Percentiles rank a stretch among this genome's conserved stretches.
phyloP scores from a whole-genome alignment of 1,139 yeast genomes.

The Candida labiduridarum region DNA sequence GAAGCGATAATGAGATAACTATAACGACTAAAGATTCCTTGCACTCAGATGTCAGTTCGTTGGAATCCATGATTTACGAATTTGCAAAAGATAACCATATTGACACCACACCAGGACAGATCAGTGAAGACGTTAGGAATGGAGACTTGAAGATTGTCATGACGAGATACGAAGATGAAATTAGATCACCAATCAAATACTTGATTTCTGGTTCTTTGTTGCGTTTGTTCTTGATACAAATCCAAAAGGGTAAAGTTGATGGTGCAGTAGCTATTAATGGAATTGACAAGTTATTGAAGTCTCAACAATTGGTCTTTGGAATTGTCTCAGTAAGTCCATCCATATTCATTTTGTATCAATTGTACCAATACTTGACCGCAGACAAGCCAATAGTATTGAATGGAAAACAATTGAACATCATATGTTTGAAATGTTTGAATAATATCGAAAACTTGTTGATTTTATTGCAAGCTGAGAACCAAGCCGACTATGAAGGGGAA shows the following conservation, averaged over 20 bases:
- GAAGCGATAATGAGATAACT: conserved; percentile 80
- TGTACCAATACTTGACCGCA: conserved; percentile 25
- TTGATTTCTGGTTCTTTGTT: conserved; percentile 69
- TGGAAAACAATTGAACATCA: conserved; percentile 41
- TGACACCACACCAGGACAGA: conserved; percentile 18
- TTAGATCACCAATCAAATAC: conserved; percentile 69
- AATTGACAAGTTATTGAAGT: conserved; percentile 82
- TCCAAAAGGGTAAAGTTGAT: conserved; percentile 94
- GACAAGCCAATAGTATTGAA: conserved; percentile 43
- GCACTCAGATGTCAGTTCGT: conserved; percentile 73
- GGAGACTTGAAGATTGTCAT: conserved; percentile 83
- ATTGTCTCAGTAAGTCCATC: conserved; percentile 88
- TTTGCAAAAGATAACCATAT: conserved; percentile 54
- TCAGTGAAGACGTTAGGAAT: conserved; percentile 48
- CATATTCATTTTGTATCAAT: conserved; percentile 54
- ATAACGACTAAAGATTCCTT: conserved; percentile 81
- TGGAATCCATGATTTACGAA: conserved; percentile 86
- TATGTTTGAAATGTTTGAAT: conserved; percentile 56
- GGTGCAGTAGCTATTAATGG: conserved; percentile 90
- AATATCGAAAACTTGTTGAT: conserved; percentile 57
- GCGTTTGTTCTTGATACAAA: conserved; percentile 78
- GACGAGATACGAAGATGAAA: conserved; percentile 76
- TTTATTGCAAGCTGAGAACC: conserved; percentile 23
- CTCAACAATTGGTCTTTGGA: conserved; percentile 92
- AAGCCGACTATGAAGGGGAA: conserved; percentile 49